Conservation (phyloP, 1,284 basidiomycete genomes). For the Trichosporon inkin region DNA sequence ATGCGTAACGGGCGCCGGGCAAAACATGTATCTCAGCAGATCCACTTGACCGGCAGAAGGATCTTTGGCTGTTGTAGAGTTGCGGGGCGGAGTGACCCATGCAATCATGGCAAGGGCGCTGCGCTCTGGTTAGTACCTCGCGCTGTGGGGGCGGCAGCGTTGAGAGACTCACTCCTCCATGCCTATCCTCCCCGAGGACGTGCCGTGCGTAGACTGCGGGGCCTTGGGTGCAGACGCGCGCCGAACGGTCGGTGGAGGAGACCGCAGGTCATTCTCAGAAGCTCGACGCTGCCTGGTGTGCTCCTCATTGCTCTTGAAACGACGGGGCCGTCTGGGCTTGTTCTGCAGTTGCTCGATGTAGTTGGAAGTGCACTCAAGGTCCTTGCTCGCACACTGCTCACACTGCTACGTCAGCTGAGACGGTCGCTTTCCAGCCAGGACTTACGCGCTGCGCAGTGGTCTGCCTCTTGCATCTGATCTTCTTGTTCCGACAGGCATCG, state of each 20-base stretch:
- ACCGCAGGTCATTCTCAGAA: slow-evolving; percentile 7
- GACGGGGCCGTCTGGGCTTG: slow-evolving; percentile 28
- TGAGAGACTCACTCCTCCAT: slow-evolving; percentile 1
- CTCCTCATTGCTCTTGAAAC: slow-evolving; percentile 18
- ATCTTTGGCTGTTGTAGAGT: slow-evolving; percentile 10
- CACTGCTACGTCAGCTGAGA: slow-evolving; percentile 34
- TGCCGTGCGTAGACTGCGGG: not conserved
- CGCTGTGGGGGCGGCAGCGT: not conserved
- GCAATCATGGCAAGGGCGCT: slow-evolving; percentile 20
- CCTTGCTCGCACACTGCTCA: slow-evolving; percentile 35
- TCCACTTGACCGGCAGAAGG: slow-evolving; percentile 24
- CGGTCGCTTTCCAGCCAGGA: not conserved
- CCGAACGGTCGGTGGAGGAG: not conserved
- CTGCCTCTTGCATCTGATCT: slow-evolving; percentile 34
- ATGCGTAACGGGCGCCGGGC: slow-evolving; percentile 36
- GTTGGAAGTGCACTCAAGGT: slow-evolving; percentile 36
- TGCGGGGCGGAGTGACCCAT: slow-evolving; percentile 11
- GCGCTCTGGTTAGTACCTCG: slow-evolving; percentile 7
- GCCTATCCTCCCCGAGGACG: slow-evolving; percentile 3
- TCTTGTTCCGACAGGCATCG: slow-evolving; percentile 63
- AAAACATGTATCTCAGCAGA: slow-evolving; percentile 45
- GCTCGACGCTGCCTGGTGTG: slow-evolving; percentile 1
- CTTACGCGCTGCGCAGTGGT: slow-evolving; percentile 19
- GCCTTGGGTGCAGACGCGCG: not conserved
- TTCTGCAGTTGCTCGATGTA: slow-evolving; percentile 41